A percentile compares a stretch with the other conserved stretches of the same genome.
Conservation (phyloP, 2,329 filamentous ascomycete species). For the Tympanopsis confertula region DNA sequence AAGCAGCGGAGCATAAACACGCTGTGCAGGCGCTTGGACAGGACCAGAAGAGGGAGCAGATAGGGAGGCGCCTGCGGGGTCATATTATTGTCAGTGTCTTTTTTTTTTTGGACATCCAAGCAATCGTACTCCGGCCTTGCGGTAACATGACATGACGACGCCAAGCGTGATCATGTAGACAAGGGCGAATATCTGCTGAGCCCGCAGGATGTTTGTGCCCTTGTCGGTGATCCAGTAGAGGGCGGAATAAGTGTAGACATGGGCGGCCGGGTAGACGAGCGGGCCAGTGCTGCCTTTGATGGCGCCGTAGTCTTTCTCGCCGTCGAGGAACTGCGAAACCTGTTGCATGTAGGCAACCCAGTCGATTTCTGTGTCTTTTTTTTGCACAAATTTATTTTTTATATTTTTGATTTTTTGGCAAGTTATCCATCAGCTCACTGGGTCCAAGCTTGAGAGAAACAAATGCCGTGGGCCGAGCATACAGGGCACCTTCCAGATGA, state of each 20-base stretch:
- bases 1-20: slow-evolving; percentile 88
- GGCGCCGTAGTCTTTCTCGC: slow-evolving; percentile 77
- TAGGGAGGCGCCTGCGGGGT: slow-evolving; percentile 63
- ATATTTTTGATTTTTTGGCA: slow-evolving; percentile 2
- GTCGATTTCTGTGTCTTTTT: slow-evolving; percentile 87
- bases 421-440: not conserved
- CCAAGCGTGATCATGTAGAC: slow-evolving; percentile 69
- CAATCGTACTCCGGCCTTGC: slow-evolving; percentile 49
- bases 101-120: slow-evolving; percentile 1
- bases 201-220: slow-evolving; percentile 64
- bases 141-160: slow-evolving; percentile 74
- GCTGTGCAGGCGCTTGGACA: slow-evolving; percentile 88
- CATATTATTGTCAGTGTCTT: slow-evolving; percentile 4
- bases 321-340: slow-evolving; percentile 63
- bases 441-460: not conserved
- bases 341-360: slow-evolving; percentile 98
- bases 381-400: slow-evolving; percentile 11
- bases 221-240: slow-evolving; percentile 69
- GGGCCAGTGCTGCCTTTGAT: slow-evolving; percentile 85
- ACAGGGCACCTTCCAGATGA: slow-evolving; percentile 81
- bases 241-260: slow-evolving; percentile 79
- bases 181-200: slow-evolving; percentile 72
- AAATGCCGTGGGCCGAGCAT: slow-evolving; percentile 19
- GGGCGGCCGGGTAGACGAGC: slow-evolving; percentile 84
- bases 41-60: slow-evolving; percentile 70